Base-by-base conservation (phyloP, 2,329 filamentous ascomycete genomes). In the Metarhizium humberi region DNA sequence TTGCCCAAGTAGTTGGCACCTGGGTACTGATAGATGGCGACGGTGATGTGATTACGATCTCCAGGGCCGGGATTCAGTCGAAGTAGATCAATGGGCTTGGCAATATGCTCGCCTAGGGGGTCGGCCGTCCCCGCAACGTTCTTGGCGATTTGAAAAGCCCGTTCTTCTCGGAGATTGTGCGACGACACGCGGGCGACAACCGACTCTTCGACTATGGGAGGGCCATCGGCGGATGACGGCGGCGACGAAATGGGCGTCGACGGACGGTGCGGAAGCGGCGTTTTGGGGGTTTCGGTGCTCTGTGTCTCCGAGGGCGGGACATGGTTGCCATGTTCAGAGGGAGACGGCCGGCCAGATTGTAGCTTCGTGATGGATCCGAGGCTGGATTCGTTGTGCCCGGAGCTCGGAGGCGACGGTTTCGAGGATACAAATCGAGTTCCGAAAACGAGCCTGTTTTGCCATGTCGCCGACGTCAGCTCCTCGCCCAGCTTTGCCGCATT, bases 151-250 rank as follows among this genome's bases (percentile, higher is more conserved):
- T 95, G 88, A 65, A 88, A 96, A 56, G 92, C 87, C 58, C 92
- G 80, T 74, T 97, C 92, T 62, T 96, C 83, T 7, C 92, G 84
- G 53, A 96, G 75, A 16, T 86, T 80, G 71, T 96, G 90, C 58
- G 82, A 86, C 0, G 92, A 96, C 48, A 96, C 78, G 25, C 90
- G 85, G 47, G 91, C 92, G 32, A 96, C 77, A 6, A 96, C 85
- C 7, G 80, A 79, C 58, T 84, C 78, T 70, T 83, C 86, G 48
- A 82, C 64, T 58, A 79, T 80, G 46, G 77, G 75, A 59, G 77
- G 71, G 64, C 85, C 70, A 62, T 53, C 55, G 66, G 64, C 60
- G 61, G 59, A 61, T 57, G 66, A 57, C 34, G 70, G 62, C 43
- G 69, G 69, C 25, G 71, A 47, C 29, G 73, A 36, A 63, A 56